These are phyloP conservation scores for Ophiocordyceps polyrhachis-furcata DNA, from an alignment of 2,329 filamentous ascomycete genomes.

Conservation along the genomic window DNA sequence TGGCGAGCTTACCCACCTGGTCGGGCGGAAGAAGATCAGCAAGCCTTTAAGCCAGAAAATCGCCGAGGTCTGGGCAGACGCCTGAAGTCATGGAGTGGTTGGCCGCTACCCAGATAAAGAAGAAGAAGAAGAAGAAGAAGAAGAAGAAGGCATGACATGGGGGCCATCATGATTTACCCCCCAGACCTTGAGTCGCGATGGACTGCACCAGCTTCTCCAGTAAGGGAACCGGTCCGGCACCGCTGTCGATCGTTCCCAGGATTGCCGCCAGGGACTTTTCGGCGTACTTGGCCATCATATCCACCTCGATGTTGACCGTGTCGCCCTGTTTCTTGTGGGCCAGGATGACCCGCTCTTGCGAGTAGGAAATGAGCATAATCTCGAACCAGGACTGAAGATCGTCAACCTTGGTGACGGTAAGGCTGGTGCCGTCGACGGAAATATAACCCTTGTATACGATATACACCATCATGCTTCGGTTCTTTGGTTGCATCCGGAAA, in stretches of 20 bases:
- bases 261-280: slow-evolving; percentile 69
- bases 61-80: slow-evolving; percentile 51
- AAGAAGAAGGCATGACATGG: neutral
- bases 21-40: slow-evolving; percentile 50
- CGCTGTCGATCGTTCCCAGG: slow-evolving; percentile 38
- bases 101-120: neutral
- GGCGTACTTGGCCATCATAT: slow-evolving; percentile 71
- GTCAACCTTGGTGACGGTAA: slow-evolving; percentile 77
- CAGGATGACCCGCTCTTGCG: slow-evolving; percentile 77
- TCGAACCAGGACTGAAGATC: slow-evolving; percentile 73
- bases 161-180: slow-evolving; percentile 7
- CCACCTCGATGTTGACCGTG: slow-evolving; percentile 80
- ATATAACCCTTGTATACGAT: slow-evolving; percentile 95
- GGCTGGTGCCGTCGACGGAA: slow-evolving; percentile 79
- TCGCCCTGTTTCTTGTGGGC: slow-evolving; percentile 64
- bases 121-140: slow-evolving; percentile 2
- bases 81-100: slow-evolving; percentile 9
- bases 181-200: slow-evolving; percentile 49
- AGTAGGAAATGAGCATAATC: slow-evolving; percentile 95
- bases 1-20: slow-evolving; percentile 33
- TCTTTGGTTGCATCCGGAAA: slow-evolving; percentile 60
- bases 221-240: slow-evolving; percentile 32
- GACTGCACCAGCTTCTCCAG: slow-evolving; percentile 56
- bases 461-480: slow-evolving; percentile 56
- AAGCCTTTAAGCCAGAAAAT: slow-evolving; percentile 49